Evolutionary conservation across 78 protist species (phyloP).

Genomic region (Monosiga brevicollis): DNA sequence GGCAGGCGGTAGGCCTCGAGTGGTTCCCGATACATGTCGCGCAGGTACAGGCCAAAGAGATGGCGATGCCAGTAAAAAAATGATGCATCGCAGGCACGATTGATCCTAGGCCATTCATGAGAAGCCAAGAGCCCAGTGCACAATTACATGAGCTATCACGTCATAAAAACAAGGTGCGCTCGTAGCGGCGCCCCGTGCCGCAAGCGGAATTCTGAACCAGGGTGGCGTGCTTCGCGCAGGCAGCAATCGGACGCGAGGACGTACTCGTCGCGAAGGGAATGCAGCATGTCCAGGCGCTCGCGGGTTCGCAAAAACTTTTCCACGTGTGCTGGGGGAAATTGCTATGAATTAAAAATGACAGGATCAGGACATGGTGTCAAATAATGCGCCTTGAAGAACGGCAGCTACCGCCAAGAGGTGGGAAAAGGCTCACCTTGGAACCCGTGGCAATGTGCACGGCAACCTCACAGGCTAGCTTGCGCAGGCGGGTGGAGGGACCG

Average conservation of each 20-base stretch:
- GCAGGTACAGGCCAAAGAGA: conserved; percentile 55
- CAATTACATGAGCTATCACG: conserved; percentile 7
- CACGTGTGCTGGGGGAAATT: no score
- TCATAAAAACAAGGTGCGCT: no score
- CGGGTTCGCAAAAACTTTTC: no score
- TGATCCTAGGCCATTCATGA: conserved; percentile 21
- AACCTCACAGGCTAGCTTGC: neutral
- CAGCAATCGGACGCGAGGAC: neutral
- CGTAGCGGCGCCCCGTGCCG: neutral
- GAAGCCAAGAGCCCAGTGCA: conserved; percentile 25
- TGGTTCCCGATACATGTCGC: conserved; percentile 43
- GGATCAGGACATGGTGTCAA: no score
- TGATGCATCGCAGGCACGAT: conserved; percentile 54
- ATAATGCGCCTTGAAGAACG: no score
- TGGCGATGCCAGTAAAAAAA: conserved; percentile 64
- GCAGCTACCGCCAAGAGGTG: no score
- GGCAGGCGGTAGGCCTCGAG: conserved; percentile 30
- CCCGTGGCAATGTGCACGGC: neutral
- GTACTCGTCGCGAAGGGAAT: neutral
- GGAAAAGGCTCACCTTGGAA: no score
- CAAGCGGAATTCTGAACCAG: neutral
- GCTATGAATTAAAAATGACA: no score
- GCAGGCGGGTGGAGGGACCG: neutral
- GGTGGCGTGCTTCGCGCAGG: neutral
- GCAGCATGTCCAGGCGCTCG: no score